Percentiles rank a stretch among this genome's conserved stretches.
Evolutionary conservation across 2,329 filamentous ascomycete species (phyloP).

Genomic region (Fusarium sp.): DNA sequence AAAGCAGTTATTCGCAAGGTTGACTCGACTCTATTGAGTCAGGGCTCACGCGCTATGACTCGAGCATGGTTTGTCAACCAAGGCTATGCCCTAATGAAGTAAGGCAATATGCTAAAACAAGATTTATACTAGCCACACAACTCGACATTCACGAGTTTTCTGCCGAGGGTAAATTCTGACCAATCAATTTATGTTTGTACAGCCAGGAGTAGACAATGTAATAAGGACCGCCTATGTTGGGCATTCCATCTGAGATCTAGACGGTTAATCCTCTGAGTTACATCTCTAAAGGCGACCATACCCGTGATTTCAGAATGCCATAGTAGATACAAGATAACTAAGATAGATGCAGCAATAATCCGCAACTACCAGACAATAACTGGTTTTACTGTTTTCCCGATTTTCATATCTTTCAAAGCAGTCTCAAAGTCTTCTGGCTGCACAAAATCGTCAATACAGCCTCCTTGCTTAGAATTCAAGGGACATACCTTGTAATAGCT

Average conservation of each 20-base stretch:
- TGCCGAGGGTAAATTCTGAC: neutral
- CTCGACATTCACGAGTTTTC: neutral
- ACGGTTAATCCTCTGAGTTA: neutral
- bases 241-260: neutral
- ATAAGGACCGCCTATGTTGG: too few relatives aligned
- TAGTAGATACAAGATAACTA: neutral
- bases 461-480: fast-evolving
- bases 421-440: neutral
- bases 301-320: neutral
- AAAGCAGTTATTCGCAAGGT: neutral
- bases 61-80: neutral
- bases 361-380: neutral
- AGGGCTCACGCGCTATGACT: neutral
- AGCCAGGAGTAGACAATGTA: neutral
- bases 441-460: neutral
- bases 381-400: neutral
- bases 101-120: neutral
- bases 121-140: neutral
- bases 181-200: neutral
- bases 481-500: neutral
- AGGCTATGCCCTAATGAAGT: neutral
- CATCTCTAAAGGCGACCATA: neutral
- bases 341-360: too few relatives aligned
- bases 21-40: neutral
- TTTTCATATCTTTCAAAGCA: neutral